Evolutionary conservation across 2,329 filamentous ascomycete genomes (phyloP).

Genomic region (Microdochium bolleyi): DNA sequence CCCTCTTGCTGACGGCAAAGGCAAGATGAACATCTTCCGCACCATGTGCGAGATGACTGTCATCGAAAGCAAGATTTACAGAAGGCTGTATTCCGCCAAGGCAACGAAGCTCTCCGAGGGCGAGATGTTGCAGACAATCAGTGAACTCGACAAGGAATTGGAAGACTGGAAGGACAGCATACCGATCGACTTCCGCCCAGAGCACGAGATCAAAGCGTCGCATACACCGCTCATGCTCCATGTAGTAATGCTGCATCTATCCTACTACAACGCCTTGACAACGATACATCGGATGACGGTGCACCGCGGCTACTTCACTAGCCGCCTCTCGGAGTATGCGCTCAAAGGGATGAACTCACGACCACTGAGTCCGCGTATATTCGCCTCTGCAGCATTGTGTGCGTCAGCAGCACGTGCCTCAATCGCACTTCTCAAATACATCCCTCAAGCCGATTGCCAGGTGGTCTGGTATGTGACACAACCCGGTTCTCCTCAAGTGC

Average conservation of each 20-base stretch:
- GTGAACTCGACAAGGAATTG: conserved; percentile 80
- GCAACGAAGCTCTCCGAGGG: conserved; percentile 88
- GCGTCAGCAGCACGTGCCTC: conserved; percentile 88
- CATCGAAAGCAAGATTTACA: conserved; percentile 93
- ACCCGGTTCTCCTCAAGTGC: background rate
- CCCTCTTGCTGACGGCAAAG: conserved; percentile 77
- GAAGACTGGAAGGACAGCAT: conserved; percentile 97
- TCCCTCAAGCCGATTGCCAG: conserved; percentile 88
- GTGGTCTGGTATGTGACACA: conserved; percentile 73
- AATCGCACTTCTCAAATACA: conserved; percentile 90
- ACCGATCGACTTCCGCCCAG: conserved; percentile 91
- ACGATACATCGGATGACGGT: conserved; percentile 98
- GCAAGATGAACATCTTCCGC: conserved; percentile 91
- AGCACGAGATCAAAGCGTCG: conserved; percentile 88
- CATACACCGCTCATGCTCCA: conserved; percentile 93
- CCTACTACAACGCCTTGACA: conserved; percentile 95
- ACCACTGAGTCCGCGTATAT: conserved; percentile 87
- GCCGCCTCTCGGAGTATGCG: conserved; percentile 85
- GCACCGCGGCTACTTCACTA: conserved; percentile 97
- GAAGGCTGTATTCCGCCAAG: conserved; percentile 83
- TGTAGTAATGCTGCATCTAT: conserved; percentile 88
- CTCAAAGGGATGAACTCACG: conserved; percentile 88
- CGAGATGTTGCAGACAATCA: conserved; percentile 89
- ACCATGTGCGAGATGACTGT: conserved; percentile 85
- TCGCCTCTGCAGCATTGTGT: conserved; percentile 86